Percentiles rank a stretch among this genome's conserved stretches.
Evolutionary conservation across 345 rosid genomes (phyloP).

Genomic region (Carallia brachiata): DNA sequence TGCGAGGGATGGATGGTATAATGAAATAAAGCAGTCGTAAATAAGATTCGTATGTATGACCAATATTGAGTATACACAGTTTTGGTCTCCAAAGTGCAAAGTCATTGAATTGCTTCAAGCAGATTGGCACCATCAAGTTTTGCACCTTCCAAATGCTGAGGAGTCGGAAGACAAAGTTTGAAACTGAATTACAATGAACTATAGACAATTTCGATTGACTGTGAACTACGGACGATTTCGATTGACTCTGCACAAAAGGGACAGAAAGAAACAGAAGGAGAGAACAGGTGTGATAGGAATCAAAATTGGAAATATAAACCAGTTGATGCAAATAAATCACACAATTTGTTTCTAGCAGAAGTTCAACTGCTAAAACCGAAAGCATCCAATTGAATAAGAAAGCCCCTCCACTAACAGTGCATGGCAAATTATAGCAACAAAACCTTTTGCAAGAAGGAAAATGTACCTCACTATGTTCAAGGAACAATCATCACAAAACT

Average conservation of each 20-base stretch:
- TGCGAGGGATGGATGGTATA: not conserved
- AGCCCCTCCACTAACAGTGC: too few relatives aligned
- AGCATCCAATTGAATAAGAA: not conserved
- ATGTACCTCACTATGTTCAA: too few relatives aligned
- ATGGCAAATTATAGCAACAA: too few relatives aligned
- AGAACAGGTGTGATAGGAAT: not conserved
- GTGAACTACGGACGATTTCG: constrained; percentile 21
- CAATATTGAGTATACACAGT: not conserved
- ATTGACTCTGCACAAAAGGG: constrained; percentile 72
- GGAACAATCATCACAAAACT: too few relatives aligned
- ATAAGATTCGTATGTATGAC: not conserved
- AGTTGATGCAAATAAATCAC: not conserved
- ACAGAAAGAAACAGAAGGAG: not conserved
- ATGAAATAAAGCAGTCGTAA: not conserved
- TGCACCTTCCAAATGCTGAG: constrained; percentile 78
- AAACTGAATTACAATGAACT: constrained; percentile 32
- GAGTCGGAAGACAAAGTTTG: constrained; percentile 10
- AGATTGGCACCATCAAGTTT: constrained; percentile 88
- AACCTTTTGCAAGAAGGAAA: too few relatives aligned
- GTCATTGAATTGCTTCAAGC: constrained; percentile 61
- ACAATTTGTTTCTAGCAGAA: not conserved
- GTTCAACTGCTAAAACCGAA: not conserved
- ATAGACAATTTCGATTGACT: constrained; percentile 53
- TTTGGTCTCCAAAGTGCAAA: constrained; percentile 19
- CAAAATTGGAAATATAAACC: not conserved